Evolutionary conservation across 148 eudicot genomes (phyloP), one percentile per base, ranked within the genome.

Genomic region (Silene conica): DNA sequence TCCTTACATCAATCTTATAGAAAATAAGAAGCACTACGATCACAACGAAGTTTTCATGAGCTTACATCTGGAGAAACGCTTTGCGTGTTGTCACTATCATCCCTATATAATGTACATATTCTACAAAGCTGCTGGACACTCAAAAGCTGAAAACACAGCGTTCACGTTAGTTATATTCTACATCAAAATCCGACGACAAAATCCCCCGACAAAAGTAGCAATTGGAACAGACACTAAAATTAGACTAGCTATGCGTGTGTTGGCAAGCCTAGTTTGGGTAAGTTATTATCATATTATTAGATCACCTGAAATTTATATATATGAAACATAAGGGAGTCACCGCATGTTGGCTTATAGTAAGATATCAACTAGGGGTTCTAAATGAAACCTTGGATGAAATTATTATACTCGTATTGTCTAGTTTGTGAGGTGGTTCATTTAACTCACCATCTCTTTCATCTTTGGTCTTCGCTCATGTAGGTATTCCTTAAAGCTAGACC

Each of bases 101-200:
- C 70, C 54, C 0, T 3, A 67, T 41, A 67, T 41, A 67, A 43
- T 20, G 70, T 41, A 43, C 70, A 67, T 45, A 67, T n/a, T 67
- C 70, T 67, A 67, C 43, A 19, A 19, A 16, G 70, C 22, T 67
- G 70, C 18, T 67, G 70, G 28, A 38, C 25, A 67, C 52, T 67
- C 26, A 67, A 76, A 63, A 73, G 65, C 98, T 93, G 90, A 64
- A 75, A 84, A 71, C 71, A 85, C 16, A 69, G 12, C 57, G 41
- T 5, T 14, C 54, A 54, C 75, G 67, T 74, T 43, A 62, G 80
- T 50, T 54, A 34, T 52, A 57, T 46, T 8, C 59, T 38, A 69
- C 22, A 48, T 38, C 19, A 19, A 48, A 56, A 69, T 28, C 0
- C 43, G 43, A 38, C 9, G 43, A 38, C 9, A 38, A 6, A 38